Evolutionary conservation across 2,329 filamentous ascomycete genomes (phyloP).

Genomic region (Exophiala aquamarina): DNA sequence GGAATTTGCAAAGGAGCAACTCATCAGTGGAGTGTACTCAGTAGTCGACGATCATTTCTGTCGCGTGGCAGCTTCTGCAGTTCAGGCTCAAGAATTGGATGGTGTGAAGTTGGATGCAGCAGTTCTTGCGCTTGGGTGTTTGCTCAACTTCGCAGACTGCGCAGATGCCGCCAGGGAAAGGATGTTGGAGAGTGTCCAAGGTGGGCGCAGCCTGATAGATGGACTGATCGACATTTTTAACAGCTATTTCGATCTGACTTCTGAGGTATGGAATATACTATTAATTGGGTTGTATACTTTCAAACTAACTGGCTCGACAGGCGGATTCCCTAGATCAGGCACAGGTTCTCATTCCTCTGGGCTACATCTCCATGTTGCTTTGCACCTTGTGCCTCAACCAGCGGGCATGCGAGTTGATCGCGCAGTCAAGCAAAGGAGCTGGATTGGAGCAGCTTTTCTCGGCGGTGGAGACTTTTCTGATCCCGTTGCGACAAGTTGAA

Average conservation of each 20-base stretch:
- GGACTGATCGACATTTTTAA: constrained; percentile 65
- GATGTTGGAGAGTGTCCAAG: constrained; percentile 42
- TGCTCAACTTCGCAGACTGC: constrained; percentile 86
- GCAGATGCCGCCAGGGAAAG: constrained; percentile 61
- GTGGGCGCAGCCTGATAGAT: constrained; percentile 51
- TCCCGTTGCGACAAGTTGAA: constrained; percentile 61
- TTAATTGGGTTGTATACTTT: too few species aligned
- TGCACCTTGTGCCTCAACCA: constrained; percentile 71
- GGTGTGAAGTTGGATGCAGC: constrained; percentile 67
- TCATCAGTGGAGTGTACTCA: constrained; percentile 38
- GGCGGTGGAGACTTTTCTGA: constrained; percentile 63
- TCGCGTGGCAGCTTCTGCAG: constrained; percentile 32
- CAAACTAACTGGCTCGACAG: too few species aligned
- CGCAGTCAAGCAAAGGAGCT: constrained; percentile 44
- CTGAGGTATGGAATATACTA: constrained; percentile 74
- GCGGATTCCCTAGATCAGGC: constrained; percentile 64
- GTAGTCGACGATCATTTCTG: constrained; percentile 34
- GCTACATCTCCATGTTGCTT: constrained; percentile 80
- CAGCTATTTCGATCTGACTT: constrained; percentile 63
- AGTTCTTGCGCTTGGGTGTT: constrained; percentile 73
- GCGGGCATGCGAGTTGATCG: constrained; percentile 44
- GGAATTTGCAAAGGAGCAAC: constrained; percentile 56
- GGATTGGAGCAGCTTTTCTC: constrained; percentile 53
- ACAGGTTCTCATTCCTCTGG: constrained; percentile 77
- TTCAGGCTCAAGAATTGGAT: constrained; percentile 37